phyloP scores from a whole-genome alignment of 2,329 filamentous ascomycete species.

The Calonectria pauciramosa region DNA sequence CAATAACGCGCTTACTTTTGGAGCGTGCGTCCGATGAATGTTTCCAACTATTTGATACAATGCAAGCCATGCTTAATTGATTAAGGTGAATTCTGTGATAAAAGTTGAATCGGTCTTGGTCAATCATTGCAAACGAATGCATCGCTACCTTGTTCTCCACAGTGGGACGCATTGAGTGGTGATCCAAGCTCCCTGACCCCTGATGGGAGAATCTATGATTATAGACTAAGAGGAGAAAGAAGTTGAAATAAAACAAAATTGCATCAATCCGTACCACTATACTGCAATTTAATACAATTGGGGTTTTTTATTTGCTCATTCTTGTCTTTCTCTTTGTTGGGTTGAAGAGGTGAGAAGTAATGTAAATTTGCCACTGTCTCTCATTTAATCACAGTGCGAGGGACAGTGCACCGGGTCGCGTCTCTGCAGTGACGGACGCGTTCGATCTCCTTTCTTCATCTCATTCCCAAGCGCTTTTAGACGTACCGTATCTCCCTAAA shows the following conservation, averaged over 20 bases:
- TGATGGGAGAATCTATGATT: background rate
- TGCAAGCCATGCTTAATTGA: background rate
- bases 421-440: constrained; percentile 37
- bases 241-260: background rate
- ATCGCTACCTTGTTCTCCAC: background rate
- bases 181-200: background rate
- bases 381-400: constrained; percentile 34
- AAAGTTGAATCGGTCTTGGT: background rate
- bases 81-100: background rate
- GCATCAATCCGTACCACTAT: background rate
- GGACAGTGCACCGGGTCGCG: constrained; percentile 30
- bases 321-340: too few species aligned
- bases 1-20: background rate
- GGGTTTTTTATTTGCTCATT: background rate
- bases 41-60: background rate
- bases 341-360: too few species aligned
- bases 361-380: background rate
- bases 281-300: background rate
- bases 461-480: constrained; percentile 10
- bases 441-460: constrained; percentile 30
- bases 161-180: background rate
- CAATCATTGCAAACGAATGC: background rate
- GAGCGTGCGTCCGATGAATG: background rate
- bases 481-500: background rate
- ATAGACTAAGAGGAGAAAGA: background rate